Conservation (phyloP, 768 basidiomycete species). For the Leccinum incarnatum region DNA sequence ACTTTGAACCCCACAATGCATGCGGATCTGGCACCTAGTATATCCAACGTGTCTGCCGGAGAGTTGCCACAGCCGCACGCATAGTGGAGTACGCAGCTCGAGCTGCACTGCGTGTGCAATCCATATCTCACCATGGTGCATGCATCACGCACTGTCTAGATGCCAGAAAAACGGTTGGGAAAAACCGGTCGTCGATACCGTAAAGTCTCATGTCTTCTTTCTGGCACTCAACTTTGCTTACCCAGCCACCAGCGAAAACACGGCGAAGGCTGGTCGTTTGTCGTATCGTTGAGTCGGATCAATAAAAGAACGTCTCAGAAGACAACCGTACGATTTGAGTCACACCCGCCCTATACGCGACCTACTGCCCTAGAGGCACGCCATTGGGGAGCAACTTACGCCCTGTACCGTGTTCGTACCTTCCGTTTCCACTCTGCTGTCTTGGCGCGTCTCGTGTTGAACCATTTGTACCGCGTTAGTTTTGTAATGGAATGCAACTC, state of each 20-base stretch:
- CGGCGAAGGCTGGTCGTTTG: constrained; percentile 57
- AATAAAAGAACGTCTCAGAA: constrained; percentile 69
- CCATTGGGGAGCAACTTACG: constrained; percentile 89
- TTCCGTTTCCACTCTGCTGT: background rate
- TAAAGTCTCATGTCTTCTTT: constrained; percentile 29
- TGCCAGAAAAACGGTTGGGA: constrained; percentile 93
- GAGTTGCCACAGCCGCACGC: background rate
- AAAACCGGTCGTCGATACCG: constrained; percentile 74
- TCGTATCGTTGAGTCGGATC: constrained; percentile 60
- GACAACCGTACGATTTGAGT: constrained; percentile 69
- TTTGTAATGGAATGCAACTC: constrained; percentile 72
- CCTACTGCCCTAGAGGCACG: constrained; percentile 77
- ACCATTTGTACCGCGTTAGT: constrained; percentile 41
- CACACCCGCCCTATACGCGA: constrained; percentile 66
- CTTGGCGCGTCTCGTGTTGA: constrained; percentile 1
- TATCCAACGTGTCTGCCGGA: background rate
- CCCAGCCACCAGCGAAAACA: constrained; percentile 41
- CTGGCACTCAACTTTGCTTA: constrained; percentile 4
- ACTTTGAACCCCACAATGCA: constrained; percentile 1
- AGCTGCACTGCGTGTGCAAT: background rate
- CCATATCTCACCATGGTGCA: background rate
- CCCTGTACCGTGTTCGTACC: constrained; percentile 76
- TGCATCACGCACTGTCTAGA: constrained; percentile 33
- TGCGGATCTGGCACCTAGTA: background rate
- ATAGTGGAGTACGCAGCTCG: background rate